These are phyloP conservation scores for Cyclotella choctawhatcheeana DNA, from an alignment of 108 stramenopile species.

Conservation along the genomic window DNA sequence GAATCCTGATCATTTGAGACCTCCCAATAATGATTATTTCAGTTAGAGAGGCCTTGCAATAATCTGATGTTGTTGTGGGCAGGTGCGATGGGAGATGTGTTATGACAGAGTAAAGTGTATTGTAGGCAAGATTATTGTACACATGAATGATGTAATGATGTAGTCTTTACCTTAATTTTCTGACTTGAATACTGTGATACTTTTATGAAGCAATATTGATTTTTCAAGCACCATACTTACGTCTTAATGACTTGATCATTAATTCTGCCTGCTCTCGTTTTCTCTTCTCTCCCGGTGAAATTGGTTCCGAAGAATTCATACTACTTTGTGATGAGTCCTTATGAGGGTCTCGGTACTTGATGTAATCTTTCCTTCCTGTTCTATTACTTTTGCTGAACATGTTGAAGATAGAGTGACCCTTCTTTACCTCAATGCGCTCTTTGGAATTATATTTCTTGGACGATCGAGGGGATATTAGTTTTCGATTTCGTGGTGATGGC, in stretches of 20 bases:
- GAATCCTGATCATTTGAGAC: slow-evolving; percentile 81
- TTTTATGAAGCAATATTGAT: background rate
- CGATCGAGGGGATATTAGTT: background rate
- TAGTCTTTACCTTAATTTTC: background rate
- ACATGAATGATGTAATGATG: background rate
- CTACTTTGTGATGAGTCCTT: slow-evolving; percentile 1
- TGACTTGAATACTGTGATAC: background rate
- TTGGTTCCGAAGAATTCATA: background rate
- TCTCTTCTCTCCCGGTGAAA: slow-evolving; percentile 19
- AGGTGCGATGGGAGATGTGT: too few species aligned
- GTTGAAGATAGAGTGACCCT: slow-evolving; percentile 36
- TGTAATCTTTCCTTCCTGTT: slow-evolving; percentile 40
- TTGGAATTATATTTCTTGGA: slow-evolving; percentile 17
- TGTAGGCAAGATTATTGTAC: too few species aligned
- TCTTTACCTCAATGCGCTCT: slow-evolving; percentile 41
- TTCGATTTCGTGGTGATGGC: background rate
- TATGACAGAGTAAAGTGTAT: background rate
- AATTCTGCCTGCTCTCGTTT: slow-evolving; percentile 15
- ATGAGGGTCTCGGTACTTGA: slow-evolving; percentile 28
- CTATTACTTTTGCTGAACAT: slow-evolving; percentile 41
- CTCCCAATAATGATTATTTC: slow-evolving; percentile 58
- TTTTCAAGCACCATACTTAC: background rate
- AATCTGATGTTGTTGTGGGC: too few species aligned
- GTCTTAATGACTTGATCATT: slow-evolving; percentile 14
- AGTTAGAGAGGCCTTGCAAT: too few species aligned